These are phyloP conservation scores for Limonium bicolor DNA, from an alignment of 148 eudicot genomes.

Conservation along the genomic window DNA sequence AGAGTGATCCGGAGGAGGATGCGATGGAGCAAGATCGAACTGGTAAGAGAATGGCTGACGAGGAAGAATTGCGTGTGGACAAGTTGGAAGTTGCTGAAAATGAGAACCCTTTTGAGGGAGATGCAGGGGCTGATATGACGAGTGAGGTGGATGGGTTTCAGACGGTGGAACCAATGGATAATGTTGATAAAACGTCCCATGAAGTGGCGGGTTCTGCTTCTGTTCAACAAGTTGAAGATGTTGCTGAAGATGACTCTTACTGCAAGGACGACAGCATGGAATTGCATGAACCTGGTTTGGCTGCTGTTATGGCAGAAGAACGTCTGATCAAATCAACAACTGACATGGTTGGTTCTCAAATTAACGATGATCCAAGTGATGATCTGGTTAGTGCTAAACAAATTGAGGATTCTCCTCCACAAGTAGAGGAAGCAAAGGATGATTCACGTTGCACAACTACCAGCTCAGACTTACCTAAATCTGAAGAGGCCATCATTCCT, in stretches of 20 bases:
- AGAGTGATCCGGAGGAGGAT: constrained; percentile 7
- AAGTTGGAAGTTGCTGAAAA: background rate
- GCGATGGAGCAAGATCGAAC: constrained; percentile 10
- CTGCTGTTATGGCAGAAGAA: background rate
- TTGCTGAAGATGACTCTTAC: constrained; percentile 8
- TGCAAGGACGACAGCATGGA: constrained; percentile 11
- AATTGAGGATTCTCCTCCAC: constrained; percentile 9
- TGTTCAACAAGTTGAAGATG: constrained; percentile 11
- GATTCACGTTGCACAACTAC: constrained; percentile 11
- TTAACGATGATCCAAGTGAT: background rate
- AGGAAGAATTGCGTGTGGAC: constrained; percentile 6
- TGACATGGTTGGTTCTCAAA: background rate
- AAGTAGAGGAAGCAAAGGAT: constrained; percentile 11
- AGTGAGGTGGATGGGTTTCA: constrained; percentile 5
- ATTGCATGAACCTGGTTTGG: constrained; percentile 4
- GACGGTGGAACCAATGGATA: constrained; percentile 7
- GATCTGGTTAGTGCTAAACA: background rate
- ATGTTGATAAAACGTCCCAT: background rate
- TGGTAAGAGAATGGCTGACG: background rate
- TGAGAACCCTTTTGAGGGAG: constrained; percentile 1
- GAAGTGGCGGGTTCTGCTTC: constrained; percentile 3
- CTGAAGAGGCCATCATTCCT: constrained; percentile 16
- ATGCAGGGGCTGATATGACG: constrained; percentile 1
- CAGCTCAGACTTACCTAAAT: constrained; percentile 8
- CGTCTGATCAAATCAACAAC: background rate